Evolutionary conservation across 2,329 filamentous ascomycete genomes (phyloP).

Genomic region (Domatiomyces catenatus): DNA sequence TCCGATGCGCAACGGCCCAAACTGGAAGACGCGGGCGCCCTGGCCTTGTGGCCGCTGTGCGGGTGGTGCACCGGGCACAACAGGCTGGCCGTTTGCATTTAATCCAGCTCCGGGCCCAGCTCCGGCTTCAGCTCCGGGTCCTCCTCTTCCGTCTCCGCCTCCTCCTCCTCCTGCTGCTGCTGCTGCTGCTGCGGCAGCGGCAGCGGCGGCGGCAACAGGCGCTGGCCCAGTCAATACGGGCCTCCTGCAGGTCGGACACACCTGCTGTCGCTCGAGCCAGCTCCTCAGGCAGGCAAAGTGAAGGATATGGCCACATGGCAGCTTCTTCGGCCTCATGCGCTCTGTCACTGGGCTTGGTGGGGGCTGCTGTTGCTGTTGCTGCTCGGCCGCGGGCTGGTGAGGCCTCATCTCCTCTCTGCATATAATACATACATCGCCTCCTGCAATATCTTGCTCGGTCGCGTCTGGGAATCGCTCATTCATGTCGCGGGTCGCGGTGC

Average conservation of each 20-base stretch:
- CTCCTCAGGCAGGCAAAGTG: conserved; percentile 90
- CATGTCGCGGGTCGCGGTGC: conserved; percentile 87
- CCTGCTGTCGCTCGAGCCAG: conserved; percentile 94
- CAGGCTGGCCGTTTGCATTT: conserved; percentile 3
- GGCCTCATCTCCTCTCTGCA: conserved; percentile 90
- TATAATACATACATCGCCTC: conserved; percentile 92
- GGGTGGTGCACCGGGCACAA: conserved; percentile 2
- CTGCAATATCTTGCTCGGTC: conserved; percentile 64
- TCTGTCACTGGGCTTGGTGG: conserved; percentile 47
- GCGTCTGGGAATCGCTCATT: conserved; percentile 80
- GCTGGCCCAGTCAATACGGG: conserved; percentile 48
- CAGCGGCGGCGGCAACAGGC: conserved; percentile 21
- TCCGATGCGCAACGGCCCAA: conserved; percentile 60
- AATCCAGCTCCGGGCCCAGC: not conserved
- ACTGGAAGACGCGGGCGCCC: conserved; percentile 48
- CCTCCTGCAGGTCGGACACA: conserved; percentile 83
- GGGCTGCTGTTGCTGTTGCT: conserved; percentile 21
- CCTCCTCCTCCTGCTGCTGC: conserved; percentile 16
- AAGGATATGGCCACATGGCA: conserved; percentile 88
- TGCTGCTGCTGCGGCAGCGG: conserved; percentile 20
- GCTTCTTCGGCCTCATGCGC: conserved; percentile 76
- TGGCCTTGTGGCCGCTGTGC: conserved; percentile 20
- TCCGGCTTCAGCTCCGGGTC: conserved; percentile 6
- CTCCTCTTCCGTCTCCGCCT: too few species aligned
- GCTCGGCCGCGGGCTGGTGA: conserved; percentile 42